Evolutionary conservation across 352 stramenopile species (phyloP).

Genomic region (Peronospora tabacina): DNA sequence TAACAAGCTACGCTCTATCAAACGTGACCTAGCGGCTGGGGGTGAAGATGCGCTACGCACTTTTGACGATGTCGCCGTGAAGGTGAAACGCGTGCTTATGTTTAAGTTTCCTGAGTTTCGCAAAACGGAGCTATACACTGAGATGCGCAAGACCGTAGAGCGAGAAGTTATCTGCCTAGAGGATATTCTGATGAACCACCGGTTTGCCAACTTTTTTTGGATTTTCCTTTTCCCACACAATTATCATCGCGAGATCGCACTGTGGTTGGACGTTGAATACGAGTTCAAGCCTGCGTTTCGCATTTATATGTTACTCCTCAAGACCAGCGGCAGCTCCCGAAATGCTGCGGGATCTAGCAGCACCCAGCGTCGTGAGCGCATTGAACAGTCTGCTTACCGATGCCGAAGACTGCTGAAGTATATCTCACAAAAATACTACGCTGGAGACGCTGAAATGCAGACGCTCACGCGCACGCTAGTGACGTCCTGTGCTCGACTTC

Average conservation of each 20-base stretch:
- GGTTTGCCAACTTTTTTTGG: conserved; percentile 85
- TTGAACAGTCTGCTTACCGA: conserved; percentile 51
- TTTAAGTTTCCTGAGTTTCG: conserved; percentile 70
- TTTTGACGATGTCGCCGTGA: conserved; percentile 67
- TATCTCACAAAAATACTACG: conserved; percentile 81
- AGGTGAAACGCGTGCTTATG: conserved; percentile 78
- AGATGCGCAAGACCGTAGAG: conserved; percentile 75
- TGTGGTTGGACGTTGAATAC: conserved; percentile 84
- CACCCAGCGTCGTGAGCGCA: conserved; percentile 43
- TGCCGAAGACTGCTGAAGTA: conserved; percentile 74
- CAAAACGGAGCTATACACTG: conserved; percentile 67
- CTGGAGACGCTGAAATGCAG: conserved; percentile 64
- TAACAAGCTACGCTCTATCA: conserved; percentile 60
- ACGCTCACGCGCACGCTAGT: conserved; percentile 61
- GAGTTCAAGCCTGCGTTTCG: conserved; percentile 82
- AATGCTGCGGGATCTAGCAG: conserved; percentile 10
- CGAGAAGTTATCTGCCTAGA: conserved; percentile 77
- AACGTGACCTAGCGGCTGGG: conserved; percentile 64
- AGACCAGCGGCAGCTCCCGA: conserved; percentile 32
- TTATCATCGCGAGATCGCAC: conserved; percentile 77
- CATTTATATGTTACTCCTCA: conserved; percentile 55
- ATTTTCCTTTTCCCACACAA: conserved; percentile 86
- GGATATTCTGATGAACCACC: conserved; percentile 84
- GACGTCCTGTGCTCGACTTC: conserved; percentile 51
- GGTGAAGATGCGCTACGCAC: conserved; percentile 75